A percentile compares a stretch with the other conserved stretches of the same genome.
Evolutionary conservation across 139 green algal species (phyloP).

Genomic region (Chlorella sorokiniana): DNA sequence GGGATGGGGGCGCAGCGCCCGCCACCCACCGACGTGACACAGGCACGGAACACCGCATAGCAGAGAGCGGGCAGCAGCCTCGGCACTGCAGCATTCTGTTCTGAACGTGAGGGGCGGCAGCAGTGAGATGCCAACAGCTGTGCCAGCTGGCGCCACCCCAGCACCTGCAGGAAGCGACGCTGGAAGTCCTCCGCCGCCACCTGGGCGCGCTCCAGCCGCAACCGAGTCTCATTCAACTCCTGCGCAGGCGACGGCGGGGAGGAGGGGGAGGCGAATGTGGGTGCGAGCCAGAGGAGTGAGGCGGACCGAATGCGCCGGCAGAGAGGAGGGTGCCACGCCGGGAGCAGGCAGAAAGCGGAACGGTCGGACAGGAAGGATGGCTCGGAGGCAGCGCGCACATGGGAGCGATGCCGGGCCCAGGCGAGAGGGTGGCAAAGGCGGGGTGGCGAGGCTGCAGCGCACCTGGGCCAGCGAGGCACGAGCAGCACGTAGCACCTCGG

Average conservation of each 20-base stretch:
- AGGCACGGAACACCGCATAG: neutral
- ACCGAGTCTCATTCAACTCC: slow-evolving; percentile 46
- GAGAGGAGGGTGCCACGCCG: too few species aligned
- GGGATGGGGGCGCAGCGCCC: neutral
- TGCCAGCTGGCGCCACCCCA: neutral
- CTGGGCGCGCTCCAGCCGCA: slow-evolving; percentile 39
- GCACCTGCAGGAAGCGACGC: slow-evolving; percentile 39
- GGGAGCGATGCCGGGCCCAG: too few species aligned
- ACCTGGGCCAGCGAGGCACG: slow-evolving; percentile 19
- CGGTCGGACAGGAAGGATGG: too few species aligned
- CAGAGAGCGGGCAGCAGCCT: neutral
- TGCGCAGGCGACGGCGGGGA: neutral
- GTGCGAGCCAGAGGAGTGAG: too few species aligned
- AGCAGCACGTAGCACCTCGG: neutral
- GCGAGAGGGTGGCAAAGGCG: too few species aligned
- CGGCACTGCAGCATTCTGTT: neutral
- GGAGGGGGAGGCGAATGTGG: too few species aligned
- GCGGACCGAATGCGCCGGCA: too few species aligned
- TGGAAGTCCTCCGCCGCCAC: slow-evolving; percentile 42
- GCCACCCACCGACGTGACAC: neutral
- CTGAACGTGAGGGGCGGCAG: neutral
- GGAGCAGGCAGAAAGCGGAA: too few species aligned
- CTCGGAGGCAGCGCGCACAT: too few species aligned
- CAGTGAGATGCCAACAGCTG: neutral
- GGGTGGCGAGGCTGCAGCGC: too few species aligned